These are phyloP conservation scores for Dictyostelium capitatum DNA, from an alignment of 78 protist genomes.

Conservation along the genomic window DNA sequence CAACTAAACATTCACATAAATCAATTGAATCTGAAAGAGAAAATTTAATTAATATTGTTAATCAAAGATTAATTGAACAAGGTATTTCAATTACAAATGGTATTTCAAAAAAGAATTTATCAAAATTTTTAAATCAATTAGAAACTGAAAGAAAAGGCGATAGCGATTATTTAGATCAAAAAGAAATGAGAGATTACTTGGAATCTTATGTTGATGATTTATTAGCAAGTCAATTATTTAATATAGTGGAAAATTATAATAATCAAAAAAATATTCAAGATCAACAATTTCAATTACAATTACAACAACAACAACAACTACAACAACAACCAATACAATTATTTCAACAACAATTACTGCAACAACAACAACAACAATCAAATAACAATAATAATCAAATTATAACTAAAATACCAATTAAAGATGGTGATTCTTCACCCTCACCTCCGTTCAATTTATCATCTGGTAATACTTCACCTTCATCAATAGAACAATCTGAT, in stretches of 20 bases:
- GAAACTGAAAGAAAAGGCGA: slow-evolving; percentile 43
- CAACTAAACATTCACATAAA: slow-evolving; percentile 17
- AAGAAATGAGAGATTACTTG: slow-evolving; percentile 30
- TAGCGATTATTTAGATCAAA: slow-evolving; percentile 31
- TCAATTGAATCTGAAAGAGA: slow-evolving; percentile 25
- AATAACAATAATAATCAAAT: neutral
- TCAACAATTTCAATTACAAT: neutral
- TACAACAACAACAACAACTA: neutral
- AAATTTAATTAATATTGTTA: neutral
- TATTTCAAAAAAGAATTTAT: slow-evolving; percentile 8
- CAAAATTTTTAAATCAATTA: slow-evolving; percentile 10
- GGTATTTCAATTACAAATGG: slow-evolving; percentile 26
- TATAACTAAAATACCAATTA: neutral
- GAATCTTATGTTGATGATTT: slow-evolving; percentile 24
- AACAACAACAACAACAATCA: neutral
- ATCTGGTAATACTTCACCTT: slow-evolving; percentile 5
- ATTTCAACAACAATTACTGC: neutral
- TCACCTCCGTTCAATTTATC: neutral
- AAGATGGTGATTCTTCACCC: neutral
- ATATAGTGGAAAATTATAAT: neutral
- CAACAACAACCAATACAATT: neutral
- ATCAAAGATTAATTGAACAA: slow-evolving; percentile 2
- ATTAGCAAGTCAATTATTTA: slow-evolving; percentile 5
- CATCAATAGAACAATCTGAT: neutral
- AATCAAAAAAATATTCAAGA: neutral